These are phyloP conservation scores for Sporisorium reilianum DNA, from an alignment of 1,284 basidiomycete species.

Conservation along the genomic window DNA sequence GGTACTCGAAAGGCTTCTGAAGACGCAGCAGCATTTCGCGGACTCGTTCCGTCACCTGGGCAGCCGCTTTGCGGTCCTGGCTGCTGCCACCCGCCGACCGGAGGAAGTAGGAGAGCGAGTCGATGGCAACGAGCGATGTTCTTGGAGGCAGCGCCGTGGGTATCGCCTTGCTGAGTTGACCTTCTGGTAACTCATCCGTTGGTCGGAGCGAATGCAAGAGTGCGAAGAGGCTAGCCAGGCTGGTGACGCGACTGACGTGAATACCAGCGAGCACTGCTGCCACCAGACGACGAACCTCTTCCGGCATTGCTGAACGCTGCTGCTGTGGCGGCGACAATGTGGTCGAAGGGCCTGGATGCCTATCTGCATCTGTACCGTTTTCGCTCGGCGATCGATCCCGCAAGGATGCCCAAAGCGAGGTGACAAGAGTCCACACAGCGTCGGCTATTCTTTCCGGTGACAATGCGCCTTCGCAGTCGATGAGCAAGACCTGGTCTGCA, in stretches of 20 bases:
- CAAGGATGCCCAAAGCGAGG: conserved; percentile 18
- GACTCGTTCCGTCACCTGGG: conserved; percentile 24
- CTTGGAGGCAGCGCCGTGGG: conserved; percentile 22
- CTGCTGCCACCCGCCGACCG: conserved; percentile 19
- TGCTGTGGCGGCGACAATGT: background rate
- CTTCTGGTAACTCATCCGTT: conserved; percentile 18
- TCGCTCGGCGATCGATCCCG: background rate
- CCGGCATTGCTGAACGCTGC: conserved; percentile 32
- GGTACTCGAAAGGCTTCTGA: conserved; percentile 37
- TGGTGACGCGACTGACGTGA: conserved; percentile 35
- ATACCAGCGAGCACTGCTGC: conserved; percentile 34
- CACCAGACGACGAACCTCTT: conserved; percentile 39
- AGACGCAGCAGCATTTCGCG: conserved; percentile 32
- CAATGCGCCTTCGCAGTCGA: conserved; percentile 52
- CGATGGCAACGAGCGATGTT: conserved; percentile 40
- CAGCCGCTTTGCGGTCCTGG: conserved; percentile 31
- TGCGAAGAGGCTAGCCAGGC: conserved; percentile 28
- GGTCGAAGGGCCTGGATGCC: background rate
- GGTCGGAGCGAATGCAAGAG: conserved; percentile 38
- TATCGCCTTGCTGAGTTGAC: background rate
- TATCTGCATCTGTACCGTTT: background rate
- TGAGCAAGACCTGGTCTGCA: conserved; percentile 39
- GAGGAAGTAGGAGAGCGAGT: conserved; percentile 43
- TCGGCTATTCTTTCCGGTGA: conserved; percentile 29
- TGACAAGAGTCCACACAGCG: conserved; percentile 30